Evolutionary conservation across 2,329 filamentous ascomycete genomes (phyloP).

Genomic region (Sarocladium kiliense): DNA sequence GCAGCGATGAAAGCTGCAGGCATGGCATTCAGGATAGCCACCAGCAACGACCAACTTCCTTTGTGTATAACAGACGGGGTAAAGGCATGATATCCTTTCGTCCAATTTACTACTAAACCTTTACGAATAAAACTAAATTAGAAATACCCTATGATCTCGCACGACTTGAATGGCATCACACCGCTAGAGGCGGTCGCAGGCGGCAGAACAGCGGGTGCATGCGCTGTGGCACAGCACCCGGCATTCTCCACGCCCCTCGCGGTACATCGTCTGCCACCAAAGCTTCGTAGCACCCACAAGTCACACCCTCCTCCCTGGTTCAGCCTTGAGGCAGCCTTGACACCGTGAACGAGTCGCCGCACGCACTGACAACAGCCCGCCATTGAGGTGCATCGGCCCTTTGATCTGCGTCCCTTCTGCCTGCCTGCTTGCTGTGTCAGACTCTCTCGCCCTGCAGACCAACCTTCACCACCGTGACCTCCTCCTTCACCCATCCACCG

Average conservation of each 20-base stretch:
- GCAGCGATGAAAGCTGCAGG: not conserved
- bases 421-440: not conserved
- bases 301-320: not conserved
- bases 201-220: not conserved
- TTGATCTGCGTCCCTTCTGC: not conserved
- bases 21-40: slow-evolving; percentile 1
- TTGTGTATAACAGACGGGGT: not conserved
- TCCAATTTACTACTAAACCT: not conserved
- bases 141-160: too few relatives aligned
- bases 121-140: not conserved
- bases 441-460: not conserved
- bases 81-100: not conserved
- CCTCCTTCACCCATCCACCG: not conserved
- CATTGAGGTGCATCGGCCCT: not conserved
- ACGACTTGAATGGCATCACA: too few relatives aligned
- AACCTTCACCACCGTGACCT: not conserved
- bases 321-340: slow-evolving; percentile 5
- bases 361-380: not conserved
- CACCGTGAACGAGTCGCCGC: not conserved
- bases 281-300: not conserved
- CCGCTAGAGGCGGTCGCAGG: slow-evolving; percentile 5
- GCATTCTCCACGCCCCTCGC: not conserved
- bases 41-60: not conserved
- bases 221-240: not conserved
- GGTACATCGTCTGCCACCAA: not conserved